Conservation (phyloP, 495 filamentous ascomycete species). For the Bathelium albidoporum region DNA sequence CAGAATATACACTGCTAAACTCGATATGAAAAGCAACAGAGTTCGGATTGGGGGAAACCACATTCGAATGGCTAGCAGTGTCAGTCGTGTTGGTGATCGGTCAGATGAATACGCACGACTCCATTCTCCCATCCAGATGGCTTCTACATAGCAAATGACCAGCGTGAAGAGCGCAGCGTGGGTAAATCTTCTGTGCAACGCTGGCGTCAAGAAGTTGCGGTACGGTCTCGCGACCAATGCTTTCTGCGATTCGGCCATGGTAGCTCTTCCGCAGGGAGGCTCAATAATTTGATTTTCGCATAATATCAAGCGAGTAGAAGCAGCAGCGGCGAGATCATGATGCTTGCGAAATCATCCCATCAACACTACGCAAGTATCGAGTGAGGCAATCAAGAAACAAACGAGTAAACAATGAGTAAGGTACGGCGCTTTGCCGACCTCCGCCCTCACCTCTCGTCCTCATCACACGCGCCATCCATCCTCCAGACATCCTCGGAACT, state of each 20-base stretch:
- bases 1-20: conserved; percentile 62
- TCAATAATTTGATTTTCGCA: background rate
- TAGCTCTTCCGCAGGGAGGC: background rate
- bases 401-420: background rate
- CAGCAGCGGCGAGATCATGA: background rate
- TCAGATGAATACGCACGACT: conserved; percentile 27
- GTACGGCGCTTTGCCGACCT: background rate
- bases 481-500: conserved; percentile 5
- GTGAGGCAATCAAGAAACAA: background rate
- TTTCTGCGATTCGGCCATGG: conserved; percentile 37
- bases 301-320: background rate
- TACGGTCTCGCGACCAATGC: conserved; percentile 46
- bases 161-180: conserved; percentile 57
- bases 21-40: conserved; percentile 56
- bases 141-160: conserved; percentile 61
- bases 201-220: conserved; percentile 82
- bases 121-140: conserved; percentile 60
- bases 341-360: background rate
- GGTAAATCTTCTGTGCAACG: conserved; percentile 77
- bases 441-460: background rate
- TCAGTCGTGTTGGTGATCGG: background rate
- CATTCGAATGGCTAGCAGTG: conserved; percentile 3
- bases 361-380: background rate
- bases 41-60: conserved; percentile 75
- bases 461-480: background rate